Conservation (phyloP, 2,329 filamentous ascomycete genomes). For the Cladosporium sp. region DNA sequence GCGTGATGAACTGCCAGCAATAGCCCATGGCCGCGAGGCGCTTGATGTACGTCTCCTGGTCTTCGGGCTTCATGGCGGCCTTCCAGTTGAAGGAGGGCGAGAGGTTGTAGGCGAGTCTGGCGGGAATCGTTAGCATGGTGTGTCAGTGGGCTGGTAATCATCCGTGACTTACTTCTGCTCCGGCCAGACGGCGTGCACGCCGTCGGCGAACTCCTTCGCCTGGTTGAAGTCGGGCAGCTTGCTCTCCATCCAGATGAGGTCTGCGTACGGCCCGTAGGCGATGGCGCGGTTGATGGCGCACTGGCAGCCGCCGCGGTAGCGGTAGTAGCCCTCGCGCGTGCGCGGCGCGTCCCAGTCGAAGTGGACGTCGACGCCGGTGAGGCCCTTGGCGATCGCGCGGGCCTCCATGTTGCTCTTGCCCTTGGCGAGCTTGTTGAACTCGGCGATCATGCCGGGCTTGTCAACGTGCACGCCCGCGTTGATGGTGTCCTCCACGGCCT, state of each 20-base stretch:
- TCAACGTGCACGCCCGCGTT: slow-evolving; percentile 59
- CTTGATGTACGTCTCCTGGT: slow-evolving; percentile 96
- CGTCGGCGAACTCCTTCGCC: slow-evolving; percentile 86
- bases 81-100: slow-evolving; percentile 99
- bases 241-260: slow-evolving; percentile 99
- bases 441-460: slow-evolving; percentile 59
- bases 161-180: slow-evolving; percentile 74
- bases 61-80: slow-evolving; percentile 79
- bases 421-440: slow-evolving; percentile 63
- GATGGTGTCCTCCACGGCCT: slow-evolving; percentile 80
- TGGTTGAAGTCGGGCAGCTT: slow-evolving; percentile 89
- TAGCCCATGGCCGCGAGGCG: slow-evolving; percentile 83
- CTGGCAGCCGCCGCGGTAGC: slow-evolving; percentile 83
- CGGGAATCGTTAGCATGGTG: slow-evolving; percentile 12
- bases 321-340: slow-evolving; percentile 91
- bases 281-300: slow-evolving; percentile 86
- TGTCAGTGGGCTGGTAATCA: not conserved
- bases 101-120: slow-evolving; percentile 93
- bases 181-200: slow-evolving; percentile 89
- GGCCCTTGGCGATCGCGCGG: slow-evolving; percentile 66
- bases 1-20: slow-evolving; percentile 99
- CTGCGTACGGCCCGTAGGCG: slow-evolving; percentile 86
- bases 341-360: slow-evolving; percentile 95
- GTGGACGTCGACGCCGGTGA: slow-evolving; percentile 75
- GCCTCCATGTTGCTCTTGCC: slow-evolving; percentile 84